Evolutionary conservation across 352 stramenopile genomes (phyloP).

Genomic region (Saprolegnia diclina): DNA sequence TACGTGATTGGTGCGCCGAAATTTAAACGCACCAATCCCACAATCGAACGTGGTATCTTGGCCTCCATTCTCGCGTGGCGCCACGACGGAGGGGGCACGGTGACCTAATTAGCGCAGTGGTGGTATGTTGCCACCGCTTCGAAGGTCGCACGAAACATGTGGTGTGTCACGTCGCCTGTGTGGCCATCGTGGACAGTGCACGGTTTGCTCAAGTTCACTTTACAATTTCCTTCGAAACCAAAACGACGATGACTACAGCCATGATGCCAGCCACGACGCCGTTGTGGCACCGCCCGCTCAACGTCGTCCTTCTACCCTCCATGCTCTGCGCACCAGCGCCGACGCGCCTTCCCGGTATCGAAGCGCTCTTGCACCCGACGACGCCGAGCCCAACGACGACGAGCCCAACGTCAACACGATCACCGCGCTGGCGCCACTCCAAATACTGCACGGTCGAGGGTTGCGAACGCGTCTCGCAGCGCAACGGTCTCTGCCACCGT

Average conservation of each 20-base stretch:
- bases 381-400: background rate
- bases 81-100: background rate
- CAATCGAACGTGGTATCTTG: background rate
- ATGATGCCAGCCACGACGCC: background rate
- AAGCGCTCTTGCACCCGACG: background rate
- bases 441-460: conserved; percentile 83
- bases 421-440: conserved; percentile 50
- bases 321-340: conserved; percentile 5
- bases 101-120: background rate
- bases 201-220: background rate
- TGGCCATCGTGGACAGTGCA: background rate
- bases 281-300: background rate
- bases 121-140: conserved; percentile 7
- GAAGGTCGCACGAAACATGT: conserved; percentile 3
- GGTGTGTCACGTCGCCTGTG: background rate
- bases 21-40: background rate
- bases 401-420: background rate
- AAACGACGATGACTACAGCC: background rate
- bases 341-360: background rate
- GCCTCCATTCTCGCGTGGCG: background rate
- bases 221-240: background rate
- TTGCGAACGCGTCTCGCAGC: conserved; percentile 74
- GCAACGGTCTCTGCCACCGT: conserved; percentile 78
- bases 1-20: background rate
- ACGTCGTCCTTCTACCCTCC: conserved; percentile 16